Percentiles rank a stretch among this genome's conserved stretches.
Evolutionary conservation across 2,329 filamentous ascomycete genomes (phyloP).

Genomic region (Alternaria brassicae): DNA sequence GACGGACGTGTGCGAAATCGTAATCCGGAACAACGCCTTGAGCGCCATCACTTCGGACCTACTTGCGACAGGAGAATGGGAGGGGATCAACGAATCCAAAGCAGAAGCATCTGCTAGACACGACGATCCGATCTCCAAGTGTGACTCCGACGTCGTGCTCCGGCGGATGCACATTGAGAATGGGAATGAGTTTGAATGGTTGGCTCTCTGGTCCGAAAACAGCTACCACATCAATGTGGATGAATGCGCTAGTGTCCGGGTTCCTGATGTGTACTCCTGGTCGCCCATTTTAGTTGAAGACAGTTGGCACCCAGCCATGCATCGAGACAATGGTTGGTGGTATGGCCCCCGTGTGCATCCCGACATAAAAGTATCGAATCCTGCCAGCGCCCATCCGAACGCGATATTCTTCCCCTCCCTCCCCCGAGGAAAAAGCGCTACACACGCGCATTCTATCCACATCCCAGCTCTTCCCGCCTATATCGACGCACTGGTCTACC

Average conservation of each 20-base stretch:
- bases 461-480: background rate
- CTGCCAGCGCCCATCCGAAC: background rate
- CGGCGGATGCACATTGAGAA: background rate
- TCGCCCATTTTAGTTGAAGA: constrained; percentile 12
- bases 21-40: background rate
- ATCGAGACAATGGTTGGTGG: constrained; percentile 9
- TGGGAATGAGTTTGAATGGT: background rate
- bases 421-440: background rate
- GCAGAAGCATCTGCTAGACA: background rate
- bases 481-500: constrained; percentile 1
- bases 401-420: background rate
- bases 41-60: background rate
- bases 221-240: background rate
- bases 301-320: constrained; percentile 15
- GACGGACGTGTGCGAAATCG: background rate
- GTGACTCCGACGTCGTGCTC: background rate
- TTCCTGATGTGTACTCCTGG: constrained; percentile 9
- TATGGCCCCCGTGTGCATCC: constrained; percentile 12
- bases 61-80: background rate
- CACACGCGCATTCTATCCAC: background rate
- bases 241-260: background rate
- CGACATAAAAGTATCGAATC: background rate
- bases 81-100: background rate
- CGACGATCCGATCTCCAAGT: background rate
- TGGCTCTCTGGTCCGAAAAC: background rate